phyloP scores from a whole-genome alignment of 495 filamentous ascomycete genomes.

The Penicillium egyptiacum region DNA sequence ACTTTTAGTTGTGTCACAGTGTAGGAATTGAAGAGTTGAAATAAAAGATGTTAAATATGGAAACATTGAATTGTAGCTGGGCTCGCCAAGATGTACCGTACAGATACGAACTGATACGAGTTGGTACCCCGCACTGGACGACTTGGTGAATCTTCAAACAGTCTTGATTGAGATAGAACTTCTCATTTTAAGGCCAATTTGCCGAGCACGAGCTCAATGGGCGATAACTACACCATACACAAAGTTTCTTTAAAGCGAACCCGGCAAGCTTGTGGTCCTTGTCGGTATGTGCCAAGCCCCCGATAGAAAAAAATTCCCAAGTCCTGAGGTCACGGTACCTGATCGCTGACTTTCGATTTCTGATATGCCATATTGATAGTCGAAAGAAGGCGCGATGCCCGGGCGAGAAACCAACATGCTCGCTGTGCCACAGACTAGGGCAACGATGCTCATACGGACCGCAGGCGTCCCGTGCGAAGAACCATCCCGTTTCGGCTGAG shows the following conservation, averaged over 20 bases:
- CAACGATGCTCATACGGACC: slow-evolving; percentile 36
- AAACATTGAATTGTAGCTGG: no score
- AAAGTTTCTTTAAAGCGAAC: slow-evolving; percentile 37
- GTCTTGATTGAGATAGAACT: neutral
- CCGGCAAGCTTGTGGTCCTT: slow-evolving; percentile 42
- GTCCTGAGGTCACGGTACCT: neutral
- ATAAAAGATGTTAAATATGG: no score
- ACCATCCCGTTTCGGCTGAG: neutral
- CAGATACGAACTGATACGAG: no score
- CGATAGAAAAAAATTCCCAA: neutral
- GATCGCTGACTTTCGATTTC: neutral
- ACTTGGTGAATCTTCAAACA: neutral
- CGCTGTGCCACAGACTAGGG: slow-evolving; percentile 37
- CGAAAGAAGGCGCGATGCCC: slow-evolving; percentile 46
- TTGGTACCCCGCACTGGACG: neutral
- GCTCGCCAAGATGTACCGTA: no score
- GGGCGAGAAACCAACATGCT: slow-evolving; percentile 40
- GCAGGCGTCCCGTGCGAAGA: slow-evolving; percentile 10
- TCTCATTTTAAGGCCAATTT: neutral
- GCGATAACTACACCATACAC: slow-evolving; percentile 33
- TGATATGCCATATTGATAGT: slow-evolving; percentile 16
- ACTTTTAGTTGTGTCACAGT: no score
- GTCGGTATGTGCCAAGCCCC: slow-evolving; percentile 29
- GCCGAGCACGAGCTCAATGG: slow-evolving; percentile 20
- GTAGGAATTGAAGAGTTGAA: no score